Evolutionary conservation across 1,284 basidiomycete genomes (phyloP).

Genomic region (Ganoderma lingzhi): DNA sequence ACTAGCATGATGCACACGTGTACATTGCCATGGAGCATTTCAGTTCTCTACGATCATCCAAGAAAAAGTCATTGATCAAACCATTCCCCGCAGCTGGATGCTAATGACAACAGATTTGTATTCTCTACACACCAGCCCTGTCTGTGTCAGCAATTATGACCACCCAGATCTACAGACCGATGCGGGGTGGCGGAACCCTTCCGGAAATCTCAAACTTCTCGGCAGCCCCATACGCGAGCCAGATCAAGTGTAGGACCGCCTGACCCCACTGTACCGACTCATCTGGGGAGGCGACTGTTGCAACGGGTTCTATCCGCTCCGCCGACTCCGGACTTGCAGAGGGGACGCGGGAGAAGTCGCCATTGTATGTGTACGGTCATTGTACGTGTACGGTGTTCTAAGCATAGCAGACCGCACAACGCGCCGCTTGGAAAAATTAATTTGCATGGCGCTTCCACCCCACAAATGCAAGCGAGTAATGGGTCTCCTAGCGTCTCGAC

Average conservation of each 20-base stretch:
- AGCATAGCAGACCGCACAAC: background rate
- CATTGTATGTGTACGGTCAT: background rate
- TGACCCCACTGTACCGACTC: background rate
- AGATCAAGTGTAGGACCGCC: background rate
- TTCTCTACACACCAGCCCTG: slow-evolving; percentile 2
- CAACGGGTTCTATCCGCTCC: background rate
- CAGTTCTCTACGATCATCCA: background rate
- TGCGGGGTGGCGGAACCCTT: background rate
- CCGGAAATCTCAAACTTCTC: background rate
- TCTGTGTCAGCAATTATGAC: background rate
- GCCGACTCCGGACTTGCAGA: background rate
- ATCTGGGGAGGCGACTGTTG: background rate
- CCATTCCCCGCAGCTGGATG: background rate
- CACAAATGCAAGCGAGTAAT: background rate
- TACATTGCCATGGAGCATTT: background rate
- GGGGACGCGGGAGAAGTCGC: background rate
- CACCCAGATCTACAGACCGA: background rate
- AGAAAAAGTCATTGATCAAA: background rate
- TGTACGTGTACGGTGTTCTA: background rate
- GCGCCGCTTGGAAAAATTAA: background rate
- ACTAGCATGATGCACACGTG: background rate
- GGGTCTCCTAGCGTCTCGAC: background rate
- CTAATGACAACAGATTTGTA: background rate
- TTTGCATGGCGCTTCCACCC: background rate
- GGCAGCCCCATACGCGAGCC: background rate